Percentiles rank a stretch among this genome's conserved stretches.
These are phyloP conservation scores for Acanthamoeba sp. DNA, from an alignment of 208 protist genomes.

Conservation along the genomic window DNA sequence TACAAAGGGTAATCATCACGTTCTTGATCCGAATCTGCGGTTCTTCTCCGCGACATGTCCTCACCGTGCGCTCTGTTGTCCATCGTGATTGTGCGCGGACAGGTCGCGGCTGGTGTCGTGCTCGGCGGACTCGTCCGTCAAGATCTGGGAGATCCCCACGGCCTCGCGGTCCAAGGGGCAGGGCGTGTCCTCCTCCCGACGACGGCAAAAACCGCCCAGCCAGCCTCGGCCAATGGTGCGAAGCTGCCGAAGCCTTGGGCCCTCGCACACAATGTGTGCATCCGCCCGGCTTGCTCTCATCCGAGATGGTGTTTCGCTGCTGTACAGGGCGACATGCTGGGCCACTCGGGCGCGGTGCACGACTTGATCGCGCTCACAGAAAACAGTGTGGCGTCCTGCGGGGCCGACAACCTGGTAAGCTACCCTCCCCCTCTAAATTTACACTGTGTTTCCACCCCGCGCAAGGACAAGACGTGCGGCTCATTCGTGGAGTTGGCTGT, in stretches of 20 bases:
- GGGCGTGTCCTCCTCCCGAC: not conserved
- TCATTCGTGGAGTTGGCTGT: too few relatives aligned
- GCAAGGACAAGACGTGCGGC: too few relatives aligned
- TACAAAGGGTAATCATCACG: constrained; percentile 57
- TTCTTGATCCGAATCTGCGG: not conserved
- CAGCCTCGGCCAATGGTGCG: not conserved
- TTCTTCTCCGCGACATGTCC: too few relatives aligned
- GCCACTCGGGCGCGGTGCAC: constrained; percentile 49
- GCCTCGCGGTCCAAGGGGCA: not conserved
- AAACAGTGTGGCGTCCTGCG: constrained; percentile 31
- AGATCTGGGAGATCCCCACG: constrained; percentile 55
- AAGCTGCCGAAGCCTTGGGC: too few relatives aligned
- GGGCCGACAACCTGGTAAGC: constrained; percentile 24
- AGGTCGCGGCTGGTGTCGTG: constrained; percentile 58
- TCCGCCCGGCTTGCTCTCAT: too few relatives aligned
- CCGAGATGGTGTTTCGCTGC: not conserved
- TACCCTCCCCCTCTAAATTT: not conserved
- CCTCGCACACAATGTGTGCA: too few relatives aligned
- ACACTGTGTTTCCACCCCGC: too few relatives aligned
- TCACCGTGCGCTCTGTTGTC: too few relatives aligned
- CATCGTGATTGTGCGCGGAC: not conserved
- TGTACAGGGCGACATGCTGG: constrained; percentile 56
- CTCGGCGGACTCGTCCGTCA: constrained; percentile 68
- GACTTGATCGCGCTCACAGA: constrained; percentile 15
- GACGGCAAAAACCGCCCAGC: not conserved